Evolutionary conservation across 2,329 filamentous ascomycete genomes (phyloP), one percentile per base, ranked within the genome.

Genomic region (Fusarium camptoceras): DNA sequence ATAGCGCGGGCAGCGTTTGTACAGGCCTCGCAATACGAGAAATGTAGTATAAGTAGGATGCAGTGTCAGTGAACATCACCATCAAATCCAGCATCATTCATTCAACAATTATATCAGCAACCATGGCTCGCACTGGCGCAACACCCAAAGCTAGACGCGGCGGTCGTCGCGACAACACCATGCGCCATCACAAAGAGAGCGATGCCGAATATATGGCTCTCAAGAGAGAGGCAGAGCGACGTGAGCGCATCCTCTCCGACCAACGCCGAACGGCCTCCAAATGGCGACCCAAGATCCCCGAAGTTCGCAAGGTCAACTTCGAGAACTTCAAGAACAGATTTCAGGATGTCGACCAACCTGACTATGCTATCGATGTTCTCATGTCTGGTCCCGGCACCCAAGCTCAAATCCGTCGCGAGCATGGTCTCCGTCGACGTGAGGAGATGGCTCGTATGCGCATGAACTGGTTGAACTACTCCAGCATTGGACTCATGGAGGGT

Each of bases 321-420:
- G 81, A 82, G 66, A 77, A 80, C 68, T 83, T 82, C 75, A 83
- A 83, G 72, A 83, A 83, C 64, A 76, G 79, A 55, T 81, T 80
- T 64, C 72, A 79, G 15, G 74, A 74, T 14, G 47, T 78, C 15
- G 74, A 80, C 2, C 74, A 81, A 62, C 77, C 73, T 25, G 76
- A 79, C n/a, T 79, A 81, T 58, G 79, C 79, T 34, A 75, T 83
- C 22, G 81, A 83, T 3, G 81, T 81, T 18, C 76, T 83, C 8
- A 75, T 81, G 73, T 75, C 69, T 9, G 78, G 78, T 0, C 59
- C 77, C 5, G 74, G 77, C 6, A 70, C 80, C 8, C 76, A 79
- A 43, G 76, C 70, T 7, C 79, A 84, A 65, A 78, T 83, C 64
- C 78, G 82, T 8, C 78, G 79, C 6, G 82, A 82, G 58, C 78